Evolutionary conservation across 2,329 filamentous ascomycete species (phyloP).

Genomic region (Aspergillus quadricinctus): DNA sequence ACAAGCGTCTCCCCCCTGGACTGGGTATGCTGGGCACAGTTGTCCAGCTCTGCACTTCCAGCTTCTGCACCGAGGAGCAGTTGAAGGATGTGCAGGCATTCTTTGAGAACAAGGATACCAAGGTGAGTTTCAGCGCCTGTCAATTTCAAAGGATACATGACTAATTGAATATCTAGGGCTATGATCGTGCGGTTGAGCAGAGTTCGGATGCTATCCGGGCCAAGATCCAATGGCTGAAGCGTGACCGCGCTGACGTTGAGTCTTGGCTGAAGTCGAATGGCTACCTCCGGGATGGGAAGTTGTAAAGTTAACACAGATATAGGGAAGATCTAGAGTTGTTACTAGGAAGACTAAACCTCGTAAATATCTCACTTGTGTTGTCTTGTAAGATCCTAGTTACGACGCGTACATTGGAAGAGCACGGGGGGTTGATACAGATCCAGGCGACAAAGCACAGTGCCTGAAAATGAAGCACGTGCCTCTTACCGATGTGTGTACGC

Average conservation of each 20-base stretch:
- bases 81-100: conserved; percentile 72
- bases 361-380: neutral
- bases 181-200: conserved; percentile 84
- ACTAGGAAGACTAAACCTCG: neutral
- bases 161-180: conserved; percentile 49
- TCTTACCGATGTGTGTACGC: too few species aligned
- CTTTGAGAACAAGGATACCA: conserved; percentile 77
- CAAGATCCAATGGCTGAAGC: conserved; percentile 75
- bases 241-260: conserved; percentile 74
- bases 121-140: conserved; percentile 42
- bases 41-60: conserved; percentile 74
- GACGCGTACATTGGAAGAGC: too few species aligned
- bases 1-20: conserved; percentile 77
- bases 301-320: conserved; percentile 16
- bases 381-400: too few species aligned
- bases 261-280: conserved; percentile 64
- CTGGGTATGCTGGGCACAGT: conserved; percentile 81
- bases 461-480: too few species aligned
- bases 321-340: neutral
- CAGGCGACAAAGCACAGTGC: too few species aligned
- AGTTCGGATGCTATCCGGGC: conserved; percentile 78
- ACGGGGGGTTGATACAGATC: too few species aligned
- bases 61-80: conserved; percentile 74
- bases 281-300: conserved; percentile 46
- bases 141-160: neutral